Evolutionary conservation across 345 rosid genomes (phyloP).

Genomic region (Corchorus olitorius): DNA sequence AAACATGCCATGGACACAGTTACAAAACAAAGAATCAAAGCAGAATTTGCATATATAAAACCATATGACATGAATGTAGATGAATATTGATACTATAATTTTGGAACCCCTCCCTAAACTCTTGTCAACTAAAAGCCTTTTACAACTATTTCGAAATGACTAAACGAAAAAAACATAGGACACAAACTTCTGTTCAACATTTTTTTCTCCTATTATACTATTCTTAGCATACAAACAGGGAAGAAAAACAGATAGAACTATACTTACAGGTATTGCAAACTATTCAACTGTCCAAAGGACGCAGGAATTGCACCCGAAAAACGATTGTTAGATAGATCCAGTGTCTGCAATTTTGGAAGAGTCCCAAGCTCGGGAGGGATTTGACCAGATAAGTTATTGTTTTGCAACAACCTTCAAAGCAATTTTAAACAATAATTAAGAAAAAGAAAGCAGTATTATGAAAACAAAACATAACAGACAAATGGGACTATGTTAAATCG

Average conservation of each 20-base stretch:
- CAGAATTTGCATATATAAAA: neutral
- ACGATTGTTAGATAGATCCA: slow-evolving; percentile 86
- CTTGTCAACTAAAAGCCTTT: neutral
- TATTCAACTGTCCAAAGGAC: slow-evolving; percentile 52
- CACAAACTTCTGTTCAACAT: neutral
- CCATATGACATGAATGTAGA: neutral
- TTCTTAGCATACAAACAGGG: slow-evolving; percentile 27
- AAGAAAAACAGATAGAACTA: neutral
- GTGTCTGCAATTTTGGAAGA: slow-evolving; percentile 67
- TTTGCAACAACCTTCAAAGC: slow-evolving; percentile 77
- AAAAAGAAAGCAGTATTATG: slow-evolving; percentile 4
- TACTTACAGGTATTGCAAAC: slow-evolving; percentile 80
- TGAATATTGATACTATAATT: neutral
- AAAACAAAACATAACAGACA: neutral
- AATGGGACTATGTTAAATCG: neutral
- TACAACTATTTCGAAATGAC: neutral
- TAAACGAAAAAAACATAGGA: neutral
- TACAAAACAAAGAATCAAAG: slow-evolving; percentile 7
- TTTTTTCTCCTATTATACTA: neutral
- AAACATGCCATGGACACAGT: slow-evolving; percentile 26
- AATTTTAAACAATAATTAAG: slow-evolving; percentile 8
- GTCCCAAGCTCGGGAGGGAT: slow-evolving; percentile 71
- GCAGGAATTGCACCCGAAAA: slow-evolving; percentile 64
- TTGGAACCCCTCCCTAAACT: neutral
- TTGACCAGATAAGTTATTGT: slow-evolving; percentile 84